A percentile compares a stretch with the other conserved stretches of the same genome.
Evolutionary conservation across 768 basidiomycete species (phyloP).

Genomic region (Hemileccinum rubropunctum): DNA sequence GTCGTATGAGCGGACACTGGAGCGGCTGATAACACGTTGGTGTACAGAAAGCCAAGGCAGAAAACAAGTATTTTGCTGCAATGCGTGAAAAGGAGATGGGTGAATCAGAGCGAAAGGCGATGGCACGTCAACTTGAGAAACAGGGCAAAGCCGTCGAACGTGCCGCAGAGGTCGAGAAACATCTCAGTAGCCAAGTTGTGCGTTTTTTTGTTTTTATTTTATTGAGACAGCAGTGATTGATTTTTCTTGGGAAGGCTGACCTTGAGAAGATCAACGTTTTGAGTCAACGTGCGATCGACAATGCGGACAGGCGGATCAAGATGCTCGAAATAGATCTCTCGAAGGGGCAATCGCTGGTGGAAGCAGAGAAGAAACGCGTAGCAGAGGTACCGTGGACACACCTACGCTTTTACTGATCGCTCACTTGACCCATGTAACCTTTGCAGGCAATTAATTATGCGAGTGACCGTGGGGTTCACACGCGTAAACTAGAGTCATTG

Average conservation of each 20-base stretch:
- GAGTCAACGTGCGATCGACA: slow-evolving; percentile 30
- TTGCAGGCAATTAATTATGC: slow-evolving; percentile 29
- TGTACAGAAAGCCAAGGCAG: slow-evolving; percentile 86
- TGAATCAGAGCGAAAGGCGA: slow-evolving; percentile 69
- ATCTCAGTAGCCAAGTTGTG: slow-evolving; percentile 58
- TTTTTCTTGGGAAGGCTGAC: slow-evolving; percentile 27
- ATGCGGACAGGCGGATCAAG: slow-evolving; percentile 26
- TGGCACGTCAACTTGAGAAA: slow-evolving; percentile 54
- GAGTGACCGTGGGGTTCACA: slow-evolving; percentile 29
- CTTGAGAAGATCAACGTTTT: slow-evolving; percentile 46
- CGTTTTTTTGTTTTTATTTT: slow-evolving; percentile 22
- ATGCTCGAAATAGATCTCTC: slow-evolving; percentile 31
- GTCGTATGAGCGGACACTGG: not conserved
- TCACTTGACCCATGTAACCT: not conserved
- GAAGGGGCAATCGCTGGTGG: slow-evolving; percentile 34
- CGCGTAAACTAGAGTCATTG: slow-evolving; percentile 20
- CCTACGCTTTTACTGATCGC: not conserved
- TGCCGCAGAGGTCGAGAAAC: slow-evolving; percentile 61
- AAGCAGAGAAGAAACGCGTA: slow-evolving; percentile 38
- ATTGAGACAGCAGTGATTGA: not conserved
- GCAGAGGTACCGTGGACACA: slow-evolving; percentile 37
- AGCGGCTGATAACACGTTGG: not conserved
- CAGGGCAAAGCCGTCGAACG: slow-evolving; percentile 65
- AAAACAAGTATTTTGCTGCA: slow-evolving; percentile 90
- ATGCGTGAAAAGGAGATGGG: slow-evolving; percentile 88